Percentiles rank a stretch among this genome's conserved stretches.
These are phyloP conservation scores for Aspergillus melleus DNA, from an alignment of 2,329 filamentous ascomycete genomes.

Conservation along the genomic window DNA sequence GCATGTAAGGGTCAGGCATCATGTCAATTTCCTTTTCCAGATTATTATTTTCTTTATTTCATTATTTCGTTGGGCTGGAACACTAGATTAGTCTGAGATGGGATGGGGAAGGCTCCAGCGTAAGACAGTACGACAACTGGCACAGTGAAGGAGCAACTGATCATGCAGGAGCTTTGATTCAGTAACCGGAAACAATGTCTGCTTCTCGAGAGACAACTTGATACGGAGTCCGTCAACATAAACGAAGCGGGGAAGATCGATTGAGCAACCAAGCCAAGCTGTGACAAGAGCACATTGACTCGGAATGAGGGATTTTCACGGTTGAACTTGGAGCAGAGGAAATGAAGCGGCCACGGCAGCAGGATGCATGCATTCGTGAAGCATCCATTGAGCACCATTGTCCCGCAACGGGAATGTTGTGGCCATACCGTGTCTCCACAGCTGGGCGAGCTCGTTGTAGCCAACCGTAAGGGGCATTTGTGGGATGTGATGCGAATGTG, in stretches of 20 bases:
- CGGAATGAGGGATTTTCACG: slow-evolving; percentile 39
- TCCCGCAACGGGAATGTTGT: slow-evolving; percentile 31
- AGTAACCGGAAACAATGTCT: slow-evolving; percentile 23
- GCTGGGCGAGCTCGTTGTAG: slow-evolving; percentile 29
- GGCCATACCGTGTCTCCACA: slow-evolving; percentile 39
- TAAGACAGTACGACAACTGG: slow-evolving; percentile 38
- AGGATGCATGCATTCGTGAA: slow-evolving; percentile 40
- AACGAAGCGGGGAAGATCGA: slow-evolving; percentile 31
- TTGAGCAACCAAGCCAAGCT: slow-evolving; percentile 29
- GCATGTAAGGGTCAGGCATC: neutral
- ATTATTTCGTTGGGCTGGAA: slow-evolving; percentile 21
- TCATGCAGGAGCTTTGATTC: slow-evolving; percentile 36
- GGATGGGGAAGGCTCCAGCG: slow-evolving; percentile 22
- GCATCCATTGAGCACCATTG: slow-evolving; percentile 34
- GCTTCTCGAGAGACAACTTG: slow-evolving; percentile 22
- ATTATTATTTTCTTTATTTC: slow-evolving; percentile 12
- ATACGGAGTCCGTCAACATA: slow-evolving; percentile 32
- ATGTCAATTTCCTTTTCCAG: neutral
- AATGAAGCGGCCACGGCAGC: slow-evolving; percentile 38
- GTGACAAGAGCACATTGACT: slow-evolving; percentile 21
- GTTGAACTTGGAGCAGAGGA: slow-evolving; percentile 30
- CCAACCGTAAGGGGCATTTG: slow-evolving; percentile 34
- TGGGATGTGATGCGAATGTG: slow-evolving; percentile 29
- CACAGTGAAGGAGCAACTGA: slow-evolving; percentile 29
- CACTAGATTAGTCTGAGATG: slow-evolving; percentile 4